Evolutionary conservation across 164 flowering plant genomes (phyloP).

Genomic region (Pachysandra terminalis): DNA sequence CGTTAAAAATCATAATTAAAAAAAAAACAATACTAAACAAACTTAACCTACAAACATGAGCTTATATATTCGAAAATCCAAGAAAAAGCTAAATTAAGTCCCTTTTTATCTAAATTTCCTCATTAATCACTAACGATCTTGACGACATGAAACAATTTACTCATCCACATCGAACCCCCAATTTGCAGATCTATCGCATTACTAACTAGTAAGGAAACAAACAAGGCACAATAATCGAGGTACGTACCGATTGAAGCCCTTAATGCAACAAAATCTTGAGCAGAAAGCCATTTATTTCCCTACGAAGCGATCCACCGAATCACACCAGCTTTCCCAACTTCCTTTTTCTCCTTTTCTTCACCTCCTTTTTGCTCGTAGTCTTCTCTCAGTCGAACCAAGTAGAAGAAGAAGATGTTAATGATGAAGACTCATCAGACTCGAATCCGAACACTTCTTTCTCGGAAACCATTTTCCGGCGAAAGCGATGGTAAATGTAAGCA

Average conservation of each 20-base stretch:
- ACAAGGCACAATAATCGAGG: not conserved
- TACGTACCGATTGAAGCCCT: conserved; percentile 14
- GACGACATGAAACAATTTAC: not conserved
- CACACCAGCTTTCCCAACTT: not conserved
- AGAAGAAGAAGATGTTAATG: not conserved
- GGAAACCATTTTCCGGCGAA: not conserved
- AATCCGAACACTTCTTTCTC: not conserved
- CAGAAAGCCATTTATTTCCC: conserved; percentile 17
- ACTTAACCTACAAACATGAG: not conserved
- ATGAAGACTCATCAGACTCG: not conserved
- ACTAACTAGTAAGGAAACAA: no score
- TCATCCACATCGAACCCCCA: not conserved
- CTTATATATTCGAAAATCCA: no score
- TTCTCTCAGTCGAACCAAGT: no score
- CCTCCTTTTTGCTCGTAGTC: no score
- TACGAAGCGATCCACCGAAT: not conserved
- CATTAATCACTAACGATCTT: not conserved
- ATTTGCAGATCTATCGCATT: not conserved
- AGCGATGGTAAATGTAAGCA: not conserved
- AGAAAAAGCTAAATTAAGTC: not conserved
- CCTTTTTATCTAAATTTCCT: not conserved
- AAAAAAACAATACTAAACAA: not conserved
- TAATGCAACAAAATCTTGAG: conserved; percentile 14
- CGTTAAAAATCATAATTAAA: no score
- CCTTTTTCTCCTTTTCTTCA: not conserved